Percentiles rank a stretch among this genome's conserved stretches.
Conservation (phyloP, 2,329 filamentous ascomycete genomes). For the Cladophialophora psammophila region DNA sequence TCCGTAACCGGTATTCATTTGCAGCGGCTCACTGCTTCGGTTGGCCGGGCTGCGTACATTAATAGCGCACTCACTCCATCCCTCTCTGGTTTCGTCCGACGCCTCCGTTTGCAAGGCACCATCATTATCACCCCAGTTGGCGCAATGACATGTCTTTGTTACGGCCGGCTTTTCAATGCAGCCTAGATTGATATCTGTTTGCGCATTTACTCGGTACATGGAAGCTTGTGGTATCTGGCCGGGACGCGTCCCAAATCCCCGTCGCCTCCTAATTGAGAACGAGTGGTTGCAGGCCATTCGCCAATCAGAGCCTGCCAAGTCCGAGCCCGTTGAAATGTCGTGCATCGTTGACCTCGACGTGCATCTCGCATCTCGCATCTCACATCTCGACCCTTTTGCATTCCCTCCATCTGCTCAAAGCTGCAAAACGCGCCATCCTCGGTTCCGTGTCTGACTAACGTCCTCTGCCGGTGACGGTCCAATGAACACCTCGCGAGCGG, state of each 20-base stretch:
- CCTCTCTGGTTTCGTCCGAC: slow-evolving; percentile 1
- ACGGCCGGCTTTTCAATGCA: neutral
- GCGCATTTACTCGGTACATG: neutral
- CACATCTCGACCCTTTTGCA: neutral
- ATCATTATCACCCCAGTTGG: neutral
- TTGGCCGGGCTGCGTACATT: slow-evolving; percentile 20
- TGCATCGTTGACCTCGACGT: slow-evolving; percentile 24
- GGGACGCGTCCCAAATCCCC: neutral
- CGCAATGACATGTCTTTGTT: neutral
- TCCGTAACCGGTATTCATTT: neutral
- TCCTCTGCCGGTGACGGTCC: neutral
- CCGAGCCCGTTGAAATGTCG: slow-evolving; percentile 22
- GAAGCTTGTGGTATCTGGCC: neutral
- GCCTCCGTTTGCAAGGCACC: slow-evolving; percentile 10
- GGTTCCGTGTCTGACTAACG: neutral
- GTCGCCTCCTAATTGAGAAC: neutral
- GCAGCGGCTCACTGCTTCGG: slow-evolving; percentile 14
- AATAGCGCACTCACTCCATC: slow-evolving; percentile 20
- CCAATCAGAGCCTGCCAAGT: slow-evolving; percentile 31
- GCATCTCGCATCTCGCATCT: neutral
- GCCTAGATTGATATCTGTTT: neutral
- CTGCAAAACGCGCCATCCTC: neutral
- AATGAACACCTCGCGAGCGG: neutral
- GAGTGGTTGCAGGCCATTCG: neutral
- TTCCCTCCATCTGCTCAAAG: neutral